Conservation (phyloP, 495 filamentous ascomycete species). For the Tetracladium setigerum region DNA sequence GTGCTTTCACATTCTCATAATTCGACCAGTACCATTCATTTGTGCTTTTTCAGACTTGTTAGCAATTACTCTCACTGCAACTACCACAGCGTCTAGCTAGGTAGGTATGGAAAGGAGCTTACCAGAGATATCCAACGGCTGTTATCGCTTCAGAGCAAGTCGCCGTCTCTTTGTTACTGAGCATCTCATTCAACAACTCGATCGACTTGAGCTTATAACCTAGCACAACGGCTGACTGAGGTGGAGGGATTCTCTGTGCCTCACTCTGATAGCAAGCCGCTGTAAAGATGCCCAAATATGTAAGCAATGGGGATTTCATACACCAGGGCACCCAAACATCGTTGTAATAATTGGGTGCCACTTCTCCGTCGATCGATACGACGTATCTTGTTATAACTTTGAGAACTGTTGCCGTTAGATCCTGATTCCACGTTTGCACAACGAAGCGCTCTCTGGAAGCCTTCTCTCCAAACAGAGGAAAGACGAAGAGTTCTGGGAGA, state of each 20-base stretch:
- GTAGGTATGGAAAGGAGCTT: no score
- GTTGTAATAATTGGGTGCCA: conserved; percentile 14
- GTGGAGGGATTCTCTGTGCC: conserved; percentile 1
- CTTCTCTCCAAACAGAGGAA: no score
- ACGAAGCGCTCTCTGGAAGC: no score
- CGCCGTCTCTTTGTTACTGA: not conserved
- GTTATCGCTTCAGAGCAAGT: conserved; percentile 8
- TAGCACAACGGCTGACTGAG: conserved; percentile 2
- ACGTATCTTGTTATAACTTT: conserved; percentile 14
- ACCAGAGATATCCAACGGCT: conserved; percentile 9
- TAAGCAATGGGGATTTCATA: conserved; percentile 8
- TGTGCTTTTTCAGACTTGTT: no score
- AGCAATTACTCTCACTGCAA: no score
- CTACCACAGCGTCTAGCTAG: no score
- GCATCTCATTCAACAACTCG: conserved; percentile 10
- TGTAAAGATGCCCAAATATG: conserved; percentile 5
- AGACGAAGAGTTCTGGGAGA: no score
- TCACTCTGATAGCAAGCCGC: conserved; percentile 13
- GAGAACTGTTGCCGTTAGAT: conserved; percentile 2
- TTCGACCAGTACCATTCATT: conserved; percentile 18
- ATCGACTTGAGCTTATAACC: conserved; percentile 7
- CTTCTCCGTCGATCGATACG: conserved; percentile 14
- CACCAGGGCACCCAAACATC: conserved; percentile 9
- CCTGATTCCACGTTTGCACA: no score
- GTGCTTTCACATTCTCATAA: conserved; percentile 6